Percentiles rank a stretch among this genome's conserved stretches.
phyloP scores from a whole-genome alignment of 441 rosid species.

The Sinapis alba region DNA sequence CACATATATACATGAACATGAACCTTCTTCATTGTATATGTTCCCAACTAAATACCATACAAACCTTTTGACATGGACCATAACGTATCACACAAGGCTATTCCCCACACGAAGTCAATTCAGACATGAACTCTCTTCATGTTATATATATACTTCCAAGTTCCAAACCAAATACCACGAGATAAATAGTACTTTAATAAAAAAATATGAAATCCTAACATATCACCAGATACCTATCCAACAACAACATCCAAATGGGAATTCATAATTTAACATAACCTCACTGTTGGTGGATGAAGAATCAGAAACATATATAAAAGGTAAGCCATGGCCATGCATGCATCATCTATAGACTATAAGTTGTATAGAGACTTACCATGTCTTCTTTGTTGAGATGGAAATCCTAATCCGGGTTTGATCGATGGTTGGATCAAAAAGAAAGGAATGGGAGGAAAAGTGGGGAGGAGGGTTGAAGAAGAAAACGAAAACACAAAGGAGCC shows the following conservation, averaged over 20 bases:
- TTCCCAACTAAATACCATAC: constrained; percentile 9
- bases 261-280: neutral
- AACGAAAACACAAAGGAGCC: neutral
- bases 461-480: constrained; percentile 1
- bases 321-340: neutral
- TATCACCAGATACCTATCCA: neutral
- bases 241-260: neutral
- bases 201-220: neutral
- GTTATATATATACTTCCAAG: neutral
- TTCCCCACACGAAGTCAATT: neutral
- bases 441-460: constrained; percentile 11
- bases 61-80: neutral
- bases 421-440: constrained; percentile 17
- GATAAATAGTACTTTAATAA: neutral
- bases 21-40: neutral
- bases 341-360: neutral
- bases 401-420: constrained; percentile 7
- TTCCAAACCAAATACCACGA: neutral
- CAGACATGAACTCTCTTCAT: neutral
- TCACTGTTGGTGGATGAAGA: neutral
- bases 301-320: neutral
- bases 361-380: constrained; percentile 30
- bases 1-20: neutral
- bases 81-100: neutral
- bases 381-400: constrained; percentile 6